Percentiles rank a stretch among this genome's conserved stretches.
Evolutionary conservation across 1,284 basidiomycete species (phyloP).

Genomic region (Leccinum subfulvum): DNA sequence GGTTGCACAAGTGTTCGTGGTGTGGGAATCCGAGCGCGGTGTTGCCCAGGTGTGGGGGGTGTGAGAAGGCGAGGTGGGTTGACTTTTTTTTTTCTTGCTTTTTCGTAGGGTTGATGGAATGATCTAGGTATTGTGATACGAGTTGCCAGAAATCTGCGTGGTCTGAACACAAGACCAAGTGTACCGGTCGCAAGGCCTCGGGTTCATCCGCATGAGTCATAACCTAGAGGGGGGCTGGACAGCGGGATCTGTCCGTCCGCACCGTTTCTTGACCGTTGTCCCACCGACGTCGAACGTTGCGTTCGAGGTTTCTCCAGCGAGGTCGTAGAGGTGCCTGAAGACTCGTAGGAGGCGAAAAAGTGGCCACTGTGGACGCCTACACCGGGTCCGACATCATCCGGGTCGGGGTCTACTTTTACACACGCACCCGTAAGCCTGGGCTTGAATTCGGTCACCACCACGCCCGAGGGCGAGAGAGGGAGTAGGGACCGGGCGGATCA

Average conservation of each 20-base stretch:
- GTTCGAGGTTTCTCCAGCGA: conserved; percentile 45
- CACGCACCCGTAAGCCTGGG: not conserved
- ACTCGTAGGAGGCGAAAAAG: conserved; percentile 69
- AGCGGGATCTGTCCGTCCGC: conserved; percentile 4
- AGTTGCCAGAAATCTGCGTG: conserved; percentile 52
- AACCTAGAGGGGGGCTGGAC: not conserved
- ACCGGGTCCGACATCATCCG: conserved; percentile 23
- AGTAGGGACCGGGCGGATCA: not conserved
- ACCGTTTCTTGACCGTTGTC: not conserved
- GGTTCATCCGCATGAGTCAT: not conserved
- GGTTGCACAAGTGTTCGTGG: conserved; percentile 54
- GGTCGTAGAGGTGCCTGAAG: conserved; percentile 66
- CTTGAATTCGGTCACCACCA: not conserved
- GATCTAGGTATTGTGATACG: conserved; percentile 47
- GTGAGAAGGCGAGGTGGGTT: conserved; percentile 42
- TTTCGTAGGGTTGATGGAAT: not conserved
- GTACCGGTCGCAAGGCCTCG: conserved; percentile 26
- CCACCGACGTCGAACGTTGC: not conserved
- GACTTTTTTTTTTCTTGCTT: not conserved
- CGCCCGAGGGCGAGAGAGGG: not conserved
- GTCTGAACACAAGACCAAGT: conserved; percentile 45
- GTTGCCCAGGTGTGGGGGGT: conserved; percentile 50
- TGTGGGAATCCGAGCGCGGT: conserved; percentile 58
- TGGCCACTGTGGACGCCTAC: conserved; percentile 57
- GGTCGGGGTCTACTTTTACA: not conserved